Base-by-base conservation (phyloP, 768 basidiomycete genomes). In the Fibroporia radiculosa region DNA sequence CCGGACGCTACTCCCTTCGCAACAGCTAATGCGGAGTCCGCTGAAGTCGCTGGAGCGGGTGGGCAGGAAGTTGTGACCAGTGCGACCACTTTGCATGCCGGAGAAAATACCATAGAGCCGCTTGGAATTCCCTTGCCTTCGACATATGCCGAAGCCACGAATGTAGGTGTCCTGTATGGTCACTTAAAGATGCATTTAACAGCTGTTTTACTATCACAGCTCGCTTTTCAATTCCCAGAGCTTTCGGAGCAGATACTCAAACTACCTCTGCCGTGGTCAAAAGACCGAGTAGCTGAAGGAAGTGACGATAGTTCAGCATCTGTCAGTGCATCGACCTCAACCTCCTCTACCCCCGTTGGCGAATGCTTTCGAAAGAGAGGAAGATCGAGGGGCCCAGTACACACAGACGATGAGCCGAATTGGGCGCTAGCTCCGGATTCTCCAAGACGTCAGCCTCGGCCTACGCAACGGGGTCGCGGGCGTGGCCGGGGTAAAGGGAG, bases 141-240 rank as follows among this genome's bases (percentile, higher is more conserved):
- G 5, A 58, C 57, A 13, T 58, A 58, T 39, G 57, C 57, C 2
- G 57, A 56, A 16, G 54, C 55, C 3, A 54, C 51, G 23, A 56
- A 56, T 28, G 57, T 56, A 11, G 50, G 57, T 41, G 1, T 49
- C 20, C 37, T n/a, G 14, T 18, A 6, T 28, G n/a, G 19, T 47
- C 23, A 34, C 29, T 20, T 18, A 16, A 38, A 32, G 0, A 44
- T 16, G 1, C 16, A 10, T 23, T 11, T 19, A 1, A n/a, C n/a
- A n/a, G n/a, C n/a, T n/a, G n/a, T n/a, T n/a, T n/a, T n/a, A 24
- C 14, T 10, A 8, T 12, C 27, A 3, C 19, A 57, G 56, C 49
- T 58, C 2, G 54, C 54, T 1, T 16, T 48, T 7, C 44, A 46
- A 23, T 49, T 40, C 36, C 56, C 56, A 1, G 45, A 51, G 6